These are phyloP conservation scores for Aegilops speltoides DNA, from an alignment of 176 grass and related monocot genomes.

Conservation along the genomic window DNA sequence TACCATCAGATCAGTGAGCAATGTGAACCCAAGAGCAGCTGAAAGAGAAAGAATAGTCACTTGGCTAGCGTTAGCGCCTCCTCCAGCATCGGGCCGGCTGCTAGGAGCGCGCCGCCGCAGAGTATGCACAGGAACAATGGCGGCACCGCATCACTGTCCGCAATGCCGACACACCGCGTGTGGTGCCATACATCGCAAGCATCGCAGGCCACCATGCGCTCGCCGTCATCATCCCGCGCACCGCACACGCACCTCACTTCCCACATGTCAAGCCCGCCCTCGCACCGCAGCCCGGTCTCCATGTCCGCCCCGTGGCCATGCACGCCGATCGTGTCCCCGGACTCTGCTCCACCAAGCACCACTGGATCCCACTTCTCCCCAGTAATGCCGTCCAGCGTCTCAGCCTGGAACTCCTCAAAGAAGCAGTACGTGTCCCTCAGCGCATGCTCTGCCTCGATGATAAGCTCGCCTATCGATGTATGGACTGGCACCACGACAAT, in stretches of 20 bases:
- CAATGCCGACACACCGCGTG: constrained; percentile 69
- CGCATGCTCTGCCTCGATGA: constrained; percentile 55
- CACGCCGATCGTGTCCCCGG: constrained; percentile 53
- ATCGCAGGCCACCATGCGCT: constrained; percentile 88
- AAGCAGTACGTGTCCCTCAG: constrained; percentile 80
- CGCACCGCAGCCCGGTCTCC: constrained; percentile 52
- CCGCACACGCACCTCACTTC: constrained; percentile 68
- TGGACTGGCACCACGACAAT: constrained; percentile 79
- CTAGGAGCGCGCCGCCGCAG: constrained; percentile 51
- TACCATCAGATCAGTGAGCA: neutral
- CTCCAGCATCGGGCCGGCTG: constrained; percentile 39
- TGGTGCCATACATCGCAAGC: constrained; percentile 74
- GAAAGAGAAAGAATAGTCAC: constrained; percentile 33
- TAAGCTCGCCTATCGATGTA: constrained; percentile 81
- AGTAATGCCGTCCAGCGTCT: constrained; percentile 54
- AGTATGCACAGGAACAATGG: constrained; percentile 72
- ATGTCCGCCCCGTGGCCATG: constrained; percentile 59
- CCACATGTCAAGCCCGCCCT: constrained; percentile 54
- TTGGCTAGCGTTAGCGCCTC: constrained; percentile 31
- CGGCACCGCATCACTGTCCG: constrained; percentile 48
- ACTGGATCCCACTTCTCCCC: constrained; percentile 91
- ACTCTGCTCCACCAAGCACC: constrained; percentile 88
- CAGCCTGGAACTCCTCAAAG: constrained; percentile 62
- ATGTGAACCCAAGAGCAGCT: neutral
- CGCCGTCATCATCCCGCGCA: constrained; percentile 74